Evolutionary conservation across 805 yeast species (phyloP).

Genomic region (Spathaspora arborariae): DNA sequence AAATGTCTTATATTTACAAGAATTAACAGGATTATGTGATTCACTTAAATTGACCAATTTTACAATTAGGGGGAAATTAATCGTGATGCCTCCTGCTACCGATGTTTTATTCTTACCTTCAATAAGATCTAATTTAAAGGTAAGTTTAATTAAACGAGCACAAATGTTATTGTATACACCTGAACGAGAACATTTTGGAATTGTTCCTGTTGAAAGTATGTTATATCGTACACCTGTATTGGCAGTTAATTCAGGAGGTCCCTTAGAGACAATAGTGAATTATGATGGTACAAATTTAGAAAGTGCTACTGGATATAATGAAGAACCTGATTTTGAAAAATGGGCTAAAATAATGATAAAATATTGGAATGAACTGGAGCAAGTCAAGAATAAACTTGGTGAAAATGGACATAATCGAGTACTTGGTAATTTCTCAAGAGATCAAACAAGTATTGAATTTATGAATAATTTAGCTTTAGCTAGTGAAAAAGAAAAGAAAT

Average conservation of each 20-base stretch:
- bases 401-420: slow-evolving; percentile 37
- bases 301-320: slow-evolving; percentile 63
- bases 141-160: slow-evolving; percentile 54
- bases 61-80: slow-evolving; percentile 41
- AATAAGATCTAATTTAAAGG: slow-evolving; percentile 59
- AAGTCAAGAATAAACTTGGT: slow-evolving; percentile 23
- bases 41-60: slow-evolving; percentile 40
- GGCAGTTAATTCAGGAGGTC: slow-evolving; percentile 90
- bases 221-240: slow-evolving; percentile 75
- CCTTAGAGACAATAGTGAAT: slow-evolving; percentile 67
- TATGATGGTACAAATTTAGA: slow-evolving; percentile 22
- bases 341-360: slow-evolving; percentile 55
- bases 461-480: slow-evolving; percentile 11
- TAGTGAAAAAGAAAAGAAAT: not conserved
- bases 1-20: slow-evolving; percentile 67
- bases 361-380: slow-evolving; percentile 25
- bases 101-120: slow-evolving; percentile 79
- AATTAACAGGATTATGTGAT: slow-evolving; percentile 50
- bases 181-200: slow-evolving; percentile 90
- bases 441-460: slow-evolving; percentile 39
- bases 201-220: slow-evolving; percentile 97
- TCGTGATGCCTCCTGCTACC: slow-evolving; percentile 29
- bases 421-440: slow-evolving; percentile 38
- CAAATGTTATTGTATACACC: slow-evolving; percentile 82
- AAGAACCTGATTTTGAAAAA: slow-evolving; percentile 39